Evolutionary conservation across 2,329 filamentous ascomycete species (phyloP).

Genomic region (Paracoccidioides lutzii): DNA sequence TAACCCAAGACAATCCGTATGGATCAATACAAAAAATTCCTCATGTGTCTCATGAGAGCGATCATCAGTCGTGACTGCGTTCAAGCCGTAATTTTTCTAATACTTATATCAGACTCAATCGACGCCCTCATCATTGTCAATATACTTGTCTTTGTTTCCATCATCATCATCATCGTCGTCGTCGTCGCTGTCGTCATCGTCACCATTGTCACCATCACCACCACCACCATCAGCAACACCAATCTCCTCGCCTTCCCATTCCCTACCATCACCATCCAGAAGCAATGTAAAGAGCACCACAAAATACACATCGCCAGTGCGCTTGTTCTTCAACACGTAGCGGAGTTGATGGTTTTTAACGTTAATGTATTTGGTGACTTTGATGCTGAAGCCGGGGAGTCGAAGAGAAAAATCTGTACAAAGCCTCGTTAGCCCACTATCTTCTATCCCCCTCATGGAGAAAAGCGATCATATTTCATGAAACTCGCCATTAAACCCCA

Average conservation of each 20-base stretch:
- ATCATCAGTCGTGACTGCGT: too few relatives aligned
- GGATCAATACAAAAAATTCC: too few relatives aligned
- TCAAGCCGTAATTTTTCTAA: background rate
- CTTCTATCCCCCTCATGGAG: background rate
- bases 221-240: background rate
- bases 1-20: too few relatives aligned
- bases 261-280: constrained; percentile 17
- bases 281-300: constrained; percentile 71
- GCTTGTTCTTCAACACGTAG: constrained; percentile 77
- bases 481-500: constrained; percentile 61
- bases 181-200: constrained; percentile 4
- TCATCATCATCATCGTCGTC: background rate
- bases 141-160: background rate
- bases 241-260: constrained; percentile 2
- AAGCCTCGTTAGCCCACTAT: background rate
- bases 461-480: background rate
- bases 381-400: constrained; percentile 25
- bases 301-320: constrained; percentile 61
- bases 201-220: background rate
- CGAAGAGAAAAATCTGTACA: constrained; percentile 26
- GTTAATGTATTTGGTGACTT: constrained; percentile 29
- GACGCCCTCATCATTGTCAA: background rate
- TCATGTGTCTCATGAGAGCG: too few relatives aligned
- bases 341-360: constrained; percentile 72
- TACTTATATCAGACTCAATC: background rate